Conservation (phyloP, 2,329 filamentous ascomycete genomes). For the Colletotrichum euphorbiae region DNA sequence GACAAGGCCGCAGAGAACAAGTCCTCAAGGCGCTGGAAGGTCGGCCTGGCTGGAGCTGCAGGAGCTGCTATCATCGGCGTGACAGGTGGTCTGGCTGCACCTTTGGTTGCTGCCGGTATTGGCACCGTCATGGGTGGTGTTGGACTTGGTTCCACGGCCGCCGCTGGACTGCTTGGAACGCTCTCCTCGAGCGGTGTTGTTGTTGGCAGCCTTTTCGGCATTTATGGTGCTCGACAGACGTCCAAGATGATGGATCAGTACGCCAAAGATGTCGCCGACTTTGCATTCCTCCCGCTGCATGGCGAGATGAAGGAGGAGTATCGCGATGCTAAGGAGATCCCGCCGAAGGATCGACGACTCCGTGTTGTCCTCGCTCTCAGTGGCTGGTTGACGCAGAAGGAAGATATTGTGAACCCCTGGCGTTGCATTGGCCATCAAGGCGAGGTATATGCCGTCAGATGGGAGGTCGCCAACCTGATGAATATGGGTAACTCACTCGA, state of each 20-base stretch:
- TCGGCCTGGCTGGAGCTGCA: slow-evolving; percentile 60
- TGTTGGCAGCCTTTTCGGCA: slow-evolving; percentile 88
- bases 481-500: slow-evolving; percentile 84
- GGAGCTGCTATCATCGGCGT: slow-evolving; percentile 77
- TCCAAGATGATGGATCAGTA: slow-evolving; percentile 91
- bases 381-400: slow-evolving; percentile 81
- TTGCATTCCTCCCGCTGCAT: slow-evolving; percentile 83
- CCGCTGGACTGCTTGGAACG: slow-evolving; percentile 82
- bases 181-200: slow-evolving; percentile 83
- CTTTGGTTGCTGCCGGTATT: slow-evolving; percentile 81
- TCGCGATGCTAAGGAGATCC: slow-evolving; percentile 62
- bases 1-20: slow-evolving; percentile 70
- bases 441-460: slow-evolving; percentile 86
- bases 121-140: slow-evolving; percentile 82
- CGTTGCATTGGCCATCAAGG: slow-evolving; percentile 75
- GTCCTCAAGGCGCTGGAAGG: slow-evolving; percentile 76
- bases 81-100: slow-evolving; percentile 80
- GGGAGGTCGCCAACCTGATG: slow-evolving; percentile 81
- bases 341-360: slow-evolving; percentile 73
- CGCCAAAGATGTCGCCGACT: slow-evolving; percentile 86
- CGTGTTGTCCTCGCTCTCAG: slow-evolving; percentile 86
- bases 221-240: slow-evolving; percentile 87
- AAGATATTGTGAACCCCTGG: slow-evolving; percentile 84
- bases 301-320: slow-evolving; percentile 57
- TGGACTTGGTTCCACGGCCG: slow-evolving; percentile 78